Evolutionary conservation across 2,329 filamentous ascomycete genomes (phyloP), one percentile per base, ranked within the genome.

Genomic region (Neopestalotiopsis clavispora): DNA sequence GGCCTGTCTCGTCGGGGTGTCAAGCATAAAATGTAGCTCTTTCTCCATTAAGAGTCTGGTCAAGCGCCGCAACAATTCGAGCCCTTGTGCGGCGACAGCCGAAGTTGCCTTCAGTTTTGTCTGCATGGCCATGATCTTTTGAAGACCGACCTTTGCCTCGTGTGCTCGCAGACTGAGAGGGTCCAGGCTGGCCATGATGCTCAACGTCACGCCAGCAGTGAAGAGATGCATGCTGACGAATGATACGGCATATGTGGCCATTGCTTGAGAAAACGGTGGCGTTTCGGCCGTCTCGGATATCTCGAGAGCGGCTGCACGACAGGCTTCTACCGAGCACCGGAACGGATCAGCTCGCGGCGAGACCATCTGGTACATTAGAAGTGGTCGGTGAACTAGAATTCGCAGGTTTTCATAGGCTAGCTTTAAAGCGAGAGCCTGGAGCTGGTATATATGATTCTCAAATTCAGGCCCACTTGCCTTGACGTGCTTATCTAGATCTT

Each of bases 151-250:
- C 42, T 73, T 75, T 17, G 70, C 72, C 2, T 70, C 65, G 20
- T 70, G 68, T 1, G 75, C 69, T 14, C 74, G 68, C 30, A 20
- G 52, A 23, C 71, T 76, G 32, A 77, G 28, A 1, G 74, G 72
- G 6, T 73, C 67, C 14, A 73, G 38, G 4, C 66, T 73, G 1
- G 71, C 71, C 57, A 74, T 69, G 23, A 76, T 76, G 13, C 72
- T 74, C 1, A 76, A 60, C 0, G 75, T 71, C 0, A 76, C 71
- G 0, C 72, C 75, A 0, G 75, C 75, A 0, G 75, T 76, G 17
- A 77, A 71, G 0, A 76, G 66, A 38, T 76, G 75, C 17, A 76
- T 49, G 2, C 73, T 69, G 2, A 76, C 69, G 61, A 76, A 77
- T 1, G 70, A 68, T 1, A 73, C 64, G 4, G 75, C 74, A 32